Conservation (phyloP, 805 yeast species). For the Starmerella bombi region DNA sequence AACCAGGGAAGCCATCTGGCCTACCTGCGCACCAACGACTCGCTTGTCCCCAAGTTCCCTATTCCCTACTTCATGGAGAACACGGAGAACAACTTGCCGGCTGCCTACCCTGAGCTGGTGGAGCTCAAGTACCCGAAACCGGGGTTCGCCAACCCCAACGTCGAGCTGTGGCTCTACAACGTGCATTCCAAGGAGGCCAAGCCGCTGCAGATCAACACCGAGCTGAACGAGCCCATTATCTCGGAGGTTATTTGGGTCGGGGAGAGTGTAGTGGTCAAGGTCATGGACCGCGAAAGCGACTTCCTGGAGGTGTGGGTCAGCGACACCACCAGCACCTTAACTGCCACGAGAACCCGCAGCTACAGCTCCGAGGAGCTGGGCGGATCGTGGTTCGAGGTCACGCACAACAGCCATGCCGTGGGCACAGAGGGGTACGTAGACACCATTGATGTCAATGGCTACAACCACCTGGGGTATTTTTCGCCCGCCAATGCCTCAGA, state of each 20-base stretch:
- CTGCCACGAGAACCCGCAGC: constrained; percentile 35
- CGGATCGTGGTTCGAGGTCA: constrained; percentile 68
- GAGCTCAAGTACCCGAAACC: constrained; percentile 73
- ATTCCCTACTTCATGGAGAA: constrained; percentile 46
- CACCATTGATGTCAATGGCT: constrained; percentile 37
- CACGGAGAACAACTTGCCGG: constrained; percentile 32
- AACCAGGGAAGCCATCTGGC: constrained; percentile 54
- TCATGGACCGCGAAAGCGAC: constrained; percentile 57
- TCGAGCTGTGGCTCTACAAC: constrained; percentile 39
- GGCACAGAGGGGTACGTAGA: constrained; percentile 66
- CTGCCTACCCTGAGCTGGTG: constrained; percentile 44
- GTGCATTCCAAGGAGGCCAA: constrained; percentile 23
- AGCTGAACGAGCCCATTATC: constrained; percentile 34
- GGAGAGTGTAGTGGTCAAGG: constrained; percentile 38
- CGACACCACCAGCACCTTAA: constrained; percentile 30
- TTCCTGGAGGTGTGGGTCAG: constrained; percentile 43
- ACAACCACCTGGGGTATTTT: constrained; percentile 71
- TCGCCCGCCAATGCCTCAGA: constrained; percentile 48
- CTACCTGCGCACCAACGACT: constrained; percentile 56
- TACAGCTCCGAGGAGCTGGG: constrained; percentile 31
- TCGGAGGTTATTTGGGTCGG: constrained; percentile 68
- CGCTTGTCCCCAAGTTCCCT: constrained; percentile 56
- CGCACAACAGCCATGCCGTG: constrained; percentile 46
- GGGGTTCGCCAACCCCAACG: constrained; percentile 62
- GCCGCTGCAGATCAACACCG: constrained; percentile 4